phyloP scores from a whole-genome alignment of 2,329 filamentous ascomycete species.

The Meredithiella fracta region DNA sequence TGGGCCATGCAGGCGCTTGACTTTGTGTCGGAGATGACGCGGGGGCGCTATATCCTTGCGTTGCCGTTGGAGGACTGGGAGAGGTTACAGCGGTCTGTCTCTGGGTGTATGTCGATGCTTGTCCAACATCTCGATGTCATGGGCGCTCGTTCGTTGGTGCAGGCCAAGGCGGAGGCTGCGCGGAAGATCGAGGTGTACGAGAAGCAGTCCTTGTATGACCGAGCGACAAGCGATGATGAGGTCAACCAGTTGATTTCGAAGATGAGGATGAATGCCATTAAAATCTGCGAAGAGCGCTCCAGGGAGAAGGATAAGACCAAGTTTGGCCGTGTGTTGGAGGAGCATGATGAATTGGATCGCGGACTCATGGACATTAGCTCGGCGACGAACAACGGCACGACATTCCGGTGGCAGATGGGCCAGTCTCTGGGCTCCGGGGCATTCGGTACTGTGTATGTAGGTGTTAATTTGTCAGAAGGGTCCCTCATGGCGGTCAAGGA shows the following conservation, averaged over 20 bases:
- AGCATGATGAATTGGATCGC: conserved; percentile 86
- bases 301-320: conserved; percentile 74
- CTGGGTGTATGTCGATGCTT: conserved; percentile 89
- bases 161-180: conserved; percentile 86
- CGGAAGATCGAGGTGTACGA: conserved; percentile 55
- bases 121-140: conserved; percentile 99
- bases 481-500: conserved; percentile 98
- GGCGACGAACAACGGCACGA: conserved; percentile 79
- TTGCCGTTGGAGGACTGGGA: conserved; percentile 80
- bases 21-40: conserved; percentile 94
- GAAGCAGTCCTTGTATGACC: conserved; percentile 62
- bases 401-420: conserved; percentile 92
- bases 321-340: conserved; percentile 79
- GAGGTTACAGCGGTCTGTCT: conserved; percentile 69
- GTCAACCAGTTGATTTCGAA: conserved; percentile 58
- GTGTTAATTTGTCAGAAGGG: conserved; percentile 90
- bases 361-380: conserved; percentile 88
- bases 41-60: conserved; percentile 80
- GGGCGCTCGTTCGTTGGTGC: conserved; percentile 83
- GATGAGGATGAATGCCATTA: conserved; percentile 56
- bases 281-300: conserved; percentile 60
- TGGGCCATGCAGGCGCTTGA: conserved; percentile 94
- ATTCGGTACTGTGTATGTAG: conserved; percentile 93
- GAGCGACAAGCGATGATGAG: conserved; percentile 68
- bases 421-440: conserved; percentile 93